Evolutionary conservation across 2,329 filamentous ascomycete species (phyloP).

Genomic region (Fusarium anthophilum): DNA sequence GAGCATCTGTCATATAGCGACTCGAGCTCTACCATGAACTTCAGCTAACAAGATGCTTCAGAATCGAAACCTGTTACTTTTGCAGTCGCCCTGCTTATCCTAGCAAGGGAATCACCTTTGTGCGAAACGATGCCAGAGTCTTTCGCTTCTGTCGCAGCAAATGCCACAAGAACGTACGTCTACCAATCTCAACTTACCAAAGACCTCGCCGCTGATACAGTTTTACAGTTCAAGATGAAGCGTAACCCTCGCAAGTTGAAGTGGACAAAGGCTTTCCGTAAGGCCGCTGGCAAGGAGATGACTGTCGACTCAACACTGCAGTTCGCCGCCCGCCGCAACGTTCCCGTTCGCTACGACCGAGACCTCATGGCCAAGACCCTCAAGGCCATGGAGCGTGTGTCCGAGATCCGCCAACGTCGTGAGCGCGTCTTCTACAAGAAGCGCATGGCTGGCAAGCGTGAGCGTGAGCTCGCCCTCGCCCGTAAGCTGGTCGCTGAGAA

Average conservation of each 20-base stretch:
- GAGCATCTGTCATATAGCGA: conserved; percentile 5
- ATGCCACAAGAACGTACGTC: conserved; percentile 67
- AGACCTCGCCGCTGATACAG: conserved; percentile 11
- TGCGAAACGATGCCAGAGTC: conserved; percentile 60
- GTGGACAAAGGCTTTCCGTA: conserved; percentile 95
- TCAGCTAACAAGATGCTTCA: conserved; percentile 37
- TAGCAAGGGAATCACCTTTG: conserved; percentile 65
- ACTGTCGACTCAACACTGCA: conserved; percentile 93
- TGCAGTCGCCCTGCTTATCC: conserved; percentile 62
- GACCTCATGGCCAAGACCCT: conserved; percentile 88
- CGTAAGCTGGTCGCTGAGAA: conserved; percentile 91
- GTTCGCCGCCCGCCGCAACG: conserved; percentile 92
- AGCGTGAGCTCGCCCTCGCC: conserved; percentile 80
- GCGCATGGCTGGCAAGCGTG: conserved; percentile 90
- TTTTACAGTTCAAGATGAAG: conserved; percentile 88
- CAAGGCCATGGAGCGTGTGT: conserved; percentile 89
- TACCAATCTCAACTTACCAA: neutral
- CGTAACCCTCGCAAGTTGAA: conserved; percentile 95
- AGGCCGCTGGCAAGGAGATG: conserved; percentile 82
- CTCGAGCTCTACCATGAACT: conserved; percentile 1
- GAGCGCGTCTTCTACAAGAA: conserved; percentile 95
- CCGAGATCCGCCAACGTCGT: conserved; percentile 82
- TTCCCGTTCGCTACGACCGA: conserved; percentile 95
- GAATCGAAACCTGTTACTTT: conserved; percentile 58
- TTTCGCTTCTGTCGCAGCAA: conserved; percentile 70